These are phyloP conservation scores for Aspergillus ruber DNA, from an alignment of 2,329 filamentous ascomycete species.

Conservation along the genomic window DNA sequence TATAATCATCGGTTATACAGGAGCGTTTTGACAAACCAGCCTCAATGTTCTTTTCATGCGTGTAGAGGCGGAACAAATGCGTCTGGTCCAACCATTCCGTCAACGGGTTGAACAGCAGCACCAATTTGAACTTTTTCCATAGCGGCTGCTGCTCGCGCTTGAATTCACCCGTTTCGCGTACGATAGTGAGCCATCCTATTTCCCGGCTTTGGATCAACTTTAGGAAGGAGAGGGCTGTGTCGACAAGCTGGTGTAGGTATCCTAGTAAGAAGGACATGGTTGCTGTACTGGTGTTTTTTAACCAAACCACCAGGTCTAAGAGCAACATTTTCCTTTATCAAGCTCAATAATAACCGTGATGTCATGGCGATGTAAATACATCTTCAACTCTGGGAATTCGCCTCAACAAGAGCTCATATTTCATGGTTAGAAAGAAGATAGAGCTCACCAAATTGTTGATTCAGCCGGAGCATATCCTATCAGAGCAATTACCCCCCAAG, in stretches of 20 bases:
- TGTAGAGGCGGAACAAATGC: conserved; percentile 30
- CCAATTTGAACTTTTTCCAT: conserved; percentile 36
- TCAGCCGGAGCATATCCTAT: no score
- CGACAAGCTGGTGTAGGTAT: background rate
- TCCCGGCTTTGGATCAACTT: conserved; percentile 20
- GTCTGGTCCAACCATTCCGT: conserved; percentile 38
- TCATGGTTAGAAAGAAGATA: background rate
- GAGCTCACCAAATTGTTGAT: no score
- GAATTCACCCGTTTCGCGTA: conserved; percentile 28
- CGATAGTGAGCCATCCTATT: conserved; percentile 25
- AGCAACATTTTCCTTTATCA: background rate
- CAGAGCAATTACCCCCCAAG: no score
- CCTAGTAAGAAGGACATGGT: conserved; percentile 4
- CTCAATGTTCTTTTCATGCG: conserved; percentile 30
- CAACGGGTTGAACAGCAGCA: conserved; percentile 37
- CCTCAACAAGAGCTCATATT: background rate
- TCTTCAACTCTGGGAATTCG: no score
- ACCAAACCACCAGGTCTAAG: background rate
- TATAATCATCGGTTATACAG: background rate
- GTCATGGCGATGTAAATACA: background rate
- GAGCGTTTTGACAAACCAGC: conserved; percentile 16
- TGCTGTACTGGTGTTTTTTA: background rate
- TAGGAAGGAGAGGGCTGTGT: background rate
- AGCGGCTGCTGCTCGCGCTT: conserved; percentile 37
- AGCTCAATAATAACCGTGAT: background rate